Evolutionary conservation across 495 filamentous ascomycete species (phyloP).

Genomic region (Coniosporium apollinis): DNA sequence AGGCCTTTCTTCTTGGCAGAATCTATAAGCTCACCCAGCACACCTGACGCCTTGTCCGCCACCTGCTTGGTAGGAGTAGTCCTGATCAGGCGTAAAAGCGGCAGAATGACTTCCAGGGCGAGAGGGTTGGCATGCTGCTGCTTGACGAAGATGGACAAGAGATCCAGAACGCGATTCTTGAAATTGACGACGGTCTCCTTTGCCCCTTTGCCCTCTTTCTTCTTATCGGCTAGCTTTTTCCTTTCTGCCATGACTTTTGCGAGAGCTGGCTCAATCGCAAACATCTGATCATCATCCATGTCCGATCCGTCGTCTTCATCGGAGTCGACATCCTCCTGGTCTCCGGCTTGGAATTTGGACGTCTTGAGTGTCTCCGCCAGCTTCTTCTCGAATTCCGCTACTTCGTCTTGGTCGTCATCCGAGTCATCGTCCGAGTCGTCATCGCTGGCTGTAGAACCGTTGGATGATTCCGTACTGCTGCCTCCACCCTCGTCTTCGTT

Average conservation of each 20-base stretch:
- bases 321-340: constrained; percentile 26
- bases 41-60: constrained; percentile 48
- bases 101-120: constrained; percentile 50
- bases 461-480: neutral
- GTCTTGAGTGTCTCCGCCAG: constrained; percentile 58
- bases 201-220: constrained; percentile 69
- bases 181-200: constrained; percentile 85
- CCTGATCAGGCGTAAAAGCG: constrained; percentile 40
- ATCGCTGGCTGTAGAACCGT: constrained; percentile 4
- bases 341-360: constrained; percentile 36
- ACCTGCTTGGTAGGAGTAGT: constrained; percentile 54
- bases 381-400: constrained; percentile 53
- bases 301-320: constrained; percentile 43
- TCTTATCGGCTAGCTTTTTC: constrained; percentile 40
- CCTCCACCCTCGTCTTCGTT: constrained; percentile 11
- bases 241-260: constrained; percentile 68
- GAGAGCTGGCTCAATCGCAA: constrained; percentile 66
- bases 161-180: constrained; percentile 81
- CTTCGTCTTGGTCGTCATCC: constrained; percentile 22
- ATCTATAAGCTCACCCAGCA: constrained; percentile 56
- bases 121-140: constrained; percentile 50
- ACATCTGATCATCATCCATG: constrained; percentile 94
- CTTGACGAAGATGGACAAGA: constrained; percentile 74
- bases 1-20: constrained; percentile 40
- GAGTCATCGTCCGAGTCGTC: constrained; percentile 3